Evolutionary conservation across 805 yeast species (phyloP), one percentile per base, ranked within the genome.

Genomic region (Ogataea neopini): DNA sequence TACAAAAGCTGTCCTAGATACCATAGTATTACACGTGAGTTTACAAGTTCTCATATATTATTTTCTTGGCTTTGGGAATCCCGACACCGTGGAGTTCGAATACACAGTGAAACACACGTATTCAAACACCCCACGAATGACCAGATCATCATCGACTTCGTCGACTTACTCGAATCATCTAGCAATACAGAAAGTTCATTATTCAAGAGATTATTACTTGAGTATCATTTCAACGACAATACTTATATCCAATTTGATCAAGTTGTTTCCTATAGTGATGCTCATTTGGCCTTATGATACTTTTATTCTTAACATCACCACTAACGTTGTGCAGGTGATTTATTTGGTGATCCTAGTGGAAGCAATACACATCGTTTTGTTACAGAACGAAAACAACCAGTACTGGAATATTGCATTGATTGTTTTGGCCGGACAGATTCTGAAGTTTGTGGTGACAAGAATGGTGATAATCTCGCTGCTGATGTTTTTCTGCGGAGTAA

Each of bases 221-320:
- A 59, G 68, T n/a, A 75, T 77, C 3, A 64, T 91, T 14, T 75
- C 89, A 0, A 75, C 83, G 8, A 85, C 96, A 0, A 74, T 90
- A 1, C 62, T 91, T 38, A 75, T 90, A 5, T 83, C 97, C 0
- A 82, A 88, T 37, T 81, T 88, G 0, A 84, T 92, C 33, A 88
- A 86, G 60, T 72, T 92, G 18, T 84, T 92, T 52, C 99, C 99
- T 0, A 85, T 94, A 15, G 73, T 94, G 28, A 92, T 92, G 91
- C 72, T 94, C 26, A 92, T 94, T 29, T 94, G 99, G 99, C 94
- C 96, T 0, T 94, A 94, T 60, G 97, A 94, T 61, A 79, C 86
- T n/a, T 73, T 84, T 1, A 73, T 85, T 3, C 84, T 68, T 32
- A 60, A 64, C 35, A 51, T 67, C 30, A 68, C 71, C 1, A 58